A percentile compares a stretch with the other conserved stretches of the same genome.
phyloP scores from a whole-genome alignment of 2,329 filamentous ascomycete species.

The Fusarium virguliforme region DNA sequence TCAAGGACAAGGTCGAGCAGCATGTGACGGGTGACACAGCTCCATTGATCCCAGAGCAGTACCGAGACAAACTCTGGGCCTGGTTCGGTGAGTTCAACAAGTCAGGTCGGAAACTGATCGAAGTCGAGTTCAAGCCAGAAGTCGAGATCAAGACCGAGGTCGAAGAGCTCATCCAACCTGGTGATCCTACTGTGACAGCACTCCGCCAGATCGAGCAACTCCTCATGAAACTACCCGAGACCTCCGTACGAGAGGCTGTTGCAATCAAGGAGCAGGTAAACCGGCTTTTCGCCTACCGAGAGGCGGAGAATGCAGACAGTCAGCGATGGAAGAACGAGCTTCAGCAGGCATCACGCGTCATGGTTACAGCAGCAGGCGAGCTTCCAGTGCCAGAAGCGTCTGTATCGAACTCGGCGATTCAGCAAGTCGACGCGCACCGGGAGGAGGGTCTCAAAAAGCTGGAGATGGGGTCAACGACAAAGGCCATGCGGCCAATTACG shows the following conservation, averaged over 20 bases:
- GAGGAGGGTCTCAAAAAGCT: background rate
- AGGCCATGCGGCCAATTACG: background rate
- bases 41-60: slow-evolving; percentile 3
- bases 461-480: background rate
- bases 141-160: slow-evolving; percentile 5
- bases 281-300: background rate
- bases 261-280: background rate
- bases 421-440: background rate
- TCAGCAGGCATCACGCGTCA: background rate
- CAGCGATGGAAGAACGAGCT: background rate
- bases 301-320: background rate
- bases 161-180: background rate
- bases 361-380: background rate
- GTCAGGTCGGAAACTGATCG: background rate
- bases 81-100: slow-evolving; percentile 5
- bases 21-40: background rate
- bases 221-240: background rate
- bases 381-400: background rate
- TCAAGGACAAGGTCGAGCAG: background rate
- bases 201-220: background rate
- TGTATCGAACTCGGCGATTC: background rate
- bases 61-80: slow-evolving; percentile 1
- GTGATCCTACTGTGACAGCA: background rate
- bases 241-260: background rate
- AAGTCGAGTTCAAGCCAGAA: background rate